A percentile compares a stretch with the other conserved stretches of the same genome.
Evolutionary conservation across 306 rosid species (phyloP).

Genomic region (Vigna angularis): DNA sequence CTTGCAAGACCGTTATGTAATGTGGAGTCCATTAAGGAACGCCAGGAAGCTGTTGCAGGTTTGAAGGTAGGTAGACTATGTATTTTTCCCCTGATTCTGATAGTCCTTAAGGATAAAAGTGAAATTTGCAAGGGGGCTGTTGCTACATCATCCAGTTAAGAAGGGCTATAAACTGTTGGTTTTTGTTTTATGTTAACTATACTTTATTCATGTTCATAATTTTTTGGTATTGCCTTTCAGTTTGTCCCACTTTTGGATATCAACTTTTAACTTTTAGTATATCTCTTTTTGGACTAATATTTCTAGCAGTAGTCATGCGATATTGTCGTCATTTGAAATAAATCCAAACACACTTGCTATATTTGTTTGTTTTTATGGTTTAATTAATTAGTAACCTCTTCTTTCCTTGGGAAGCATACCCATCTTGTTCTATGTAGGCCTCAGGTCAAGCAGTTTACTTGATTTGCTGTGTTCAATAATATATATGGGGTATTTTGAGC

Average conservation of each 20-base stretch:
- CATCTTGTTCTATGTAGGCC: conserved; percentile 30
- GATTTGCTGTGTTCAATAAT: conserved; percentile 18
- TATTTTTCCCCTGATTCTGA: conserved; percentile 37
- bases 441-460: conserved; percentile 1
- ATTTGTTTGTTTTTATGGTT: not conserved
- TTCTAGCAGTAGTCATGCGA: not conserved
- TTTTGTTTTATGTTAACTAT: conserved; percentile 5
- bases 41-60: conserved; percentile 84
- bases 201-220: conserved; percentile 13
- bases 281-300: conserved; percentile 11
- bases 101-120: conserved; percentile 19
- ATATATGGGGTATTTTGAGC: conserved; percentile 13
- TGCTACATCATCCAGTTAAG: conserved; percentile 24
- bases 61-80: conserved; percentile 62
- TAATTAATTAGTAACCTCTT: not conserved
- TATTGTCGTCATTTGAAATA: conserved; percentile 19
- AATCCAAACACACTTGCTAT: not conserved
- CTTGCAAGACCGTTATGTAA: conserved; percentile 90
- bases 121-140: conserved; percentile 1
- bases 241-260: conserved; percentile 11
- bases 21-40: conserved; percentile 73
- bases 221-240: conserved; percentile 13
- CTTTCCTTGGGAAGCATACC: not conserved
- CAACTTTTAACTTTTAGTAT: not conserved
- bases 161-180: conserved; percentile 19